Base-by-base conservation (phyloP, 31 red algal genomes). In the Asparagopsis taxiformis region DNA sequence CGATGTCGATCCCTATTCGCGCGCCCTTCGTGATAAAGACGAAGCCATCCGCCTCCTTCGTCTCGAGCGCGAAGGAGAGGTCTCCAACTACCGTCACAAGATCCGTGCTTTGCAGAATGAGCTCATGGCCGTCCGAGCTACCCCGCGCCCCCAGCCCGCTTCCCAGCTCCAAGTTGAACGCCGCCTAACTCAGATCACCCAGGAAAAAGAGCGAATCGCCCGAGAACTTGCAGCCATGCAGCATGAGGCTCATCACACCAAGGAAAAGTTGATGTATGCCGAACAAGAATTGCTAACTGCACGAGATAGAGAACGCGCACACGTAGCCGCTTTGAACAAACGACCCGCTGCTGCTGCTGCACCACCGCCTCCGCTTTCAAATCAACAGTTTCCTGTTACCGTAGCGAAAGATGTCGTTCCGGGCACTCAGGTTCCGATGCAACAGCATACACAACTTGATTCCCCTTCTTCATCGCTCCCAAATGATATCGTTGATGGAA, bases 31-130 rank as follows among this genome's bases (percentile, higher is more conserved):
- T 11, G 26, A 34, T 19, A 23, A 30, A 19, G 59, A 62, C 59
- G 59, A 23, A 6, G 26, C 28, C 26, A 21, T 62, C 17, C 26
- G 4, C 30, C 59, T 6, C n/a, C 59, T 62, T 3, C 22, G 26
- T 6, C 16, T 30, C 7, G 59, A 62, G 30, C 59, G 30, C n/a
- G 59, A 23, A 30, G 59, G 59, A 6, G 59, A 62, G 59, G 30
- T 34, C 26, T 23, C 59, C 23, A 62, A 62, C 30, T 62, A 32
- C 22, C 59, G 59, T 16, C 28, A 62, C 59, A 28, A 34, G 26
- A 30, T 62, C 0, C 59, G 59, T 16, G 59, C 59, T 4, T 16
- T 62, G 59, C 59, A 62, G 59, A 62, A 62, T 34, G 26, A 62
- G 22, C 8, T 62, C 7, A 23, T 30, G 59, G 22, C n/a, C 6